Conservation (phyloP, 495 filamentous ascomycete genomes). For the Cercophora sp. region DNA sequence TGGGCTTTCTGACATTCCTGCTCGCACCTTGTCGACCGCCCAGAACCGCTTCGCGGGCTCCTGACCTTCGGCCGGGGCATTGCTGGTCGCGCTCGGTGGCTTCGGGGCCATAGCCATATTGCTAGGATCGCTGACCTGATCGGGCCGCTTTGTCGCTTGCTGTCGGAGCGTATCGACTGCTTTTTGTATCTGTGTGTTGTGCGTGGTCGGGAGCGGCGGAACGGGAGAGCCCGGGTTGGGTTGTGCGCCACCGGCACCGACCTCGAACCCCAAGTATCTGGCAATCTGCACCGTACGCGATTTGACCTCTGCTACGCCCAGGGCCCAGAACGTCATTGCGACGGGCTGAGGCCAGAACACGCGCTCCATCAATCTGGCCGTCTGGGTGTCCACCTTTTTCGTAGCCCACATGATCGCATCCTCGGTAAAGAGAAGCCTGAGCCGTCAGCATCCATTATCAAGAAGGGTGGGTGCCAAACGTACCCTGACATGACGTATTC, state of each 20-base stretch:
- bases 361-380: slow-evolving; percentile 27
- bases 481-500: slow-evolving; percentile 39
- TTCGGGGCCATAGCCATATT: slow-evolving; percentile 10
- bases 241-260: neutral
- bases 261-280: slow-evolving; percentile 30
- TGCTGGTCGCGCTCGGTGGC: neutral
- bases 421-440: slow-evolving; percentile 31
- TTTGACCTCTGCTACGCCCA: slow-evolving; percentile 27
- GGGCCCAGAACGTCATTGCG: slow-evolving; percentile 31
- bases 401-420: slow-evolving; percentile 27
- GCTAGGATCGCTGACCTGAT: slow-evolving; percentile 21
- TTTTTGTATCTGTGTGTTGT: slow-evolving; percentile 19
- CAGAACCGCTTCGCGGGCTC: neutral
- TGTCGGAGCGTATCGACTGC: slow-evolving; percentile 25
- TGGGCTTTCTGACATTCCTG: no score
- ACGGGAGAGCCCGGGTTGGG: neutral
- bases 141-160: slow-evolving; percentile 29
- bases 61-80: neutral
- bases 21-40: neutral
- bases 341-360: slow-evolving; percentile 34
- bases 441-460: neutral
- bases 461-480: neutral
- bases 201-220: slow-evolving; percentile 4
- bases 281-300: slow-evolving; percentile 27
- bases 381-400: slow-evolving; percentile 25